phyloP scores from a whole-genome alignment of 2,329 filamentous ascomycete genomes.

The Xylariaceae sp. region DNA sequence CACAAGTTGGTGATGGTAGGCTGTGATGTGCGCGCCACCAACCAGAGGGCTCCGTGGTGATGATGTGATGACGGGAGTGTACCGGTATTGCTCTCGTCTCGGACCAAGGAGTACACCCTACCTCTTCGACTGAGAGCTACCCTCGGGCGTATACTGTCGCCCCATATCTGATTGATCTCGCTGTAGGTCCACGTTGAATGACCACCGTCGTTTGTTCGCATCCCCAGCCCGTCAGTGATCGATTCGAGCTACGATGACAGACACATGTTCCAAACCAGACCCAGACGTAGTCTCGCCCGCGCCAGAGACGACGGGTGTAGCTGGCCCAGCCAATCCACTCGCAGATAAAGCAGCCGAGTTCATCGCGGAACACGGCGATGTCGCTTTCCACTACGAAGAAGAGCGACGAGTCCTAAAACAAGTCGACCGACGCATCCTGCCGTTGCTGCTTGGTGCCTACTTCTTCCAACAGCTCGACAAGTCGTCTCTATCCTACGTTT shows the following conservation, averaged over 20 bases:
- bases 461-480: constrained; percentile 59
- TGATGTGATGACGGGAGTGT: no score
- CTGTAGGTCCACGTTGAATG: no score
- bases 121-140: no score
- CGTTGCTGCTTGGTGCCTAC: constrained; percentile 53
- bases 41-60: no score
- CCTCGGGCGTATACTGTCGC: no score
- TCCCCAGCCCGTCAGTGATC: background rate
- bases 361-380: constrained; percentile 38
- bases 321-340: constrained; percentile 11
- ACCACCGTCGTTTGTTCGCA: background rate
- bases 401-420: constrained; percentile 43
- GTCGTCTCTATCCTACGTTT: constrained; percentile 43
- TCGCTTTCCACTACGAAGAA: constrained; percentile 47
- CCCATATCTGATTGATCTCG: no score
- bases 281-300: constrained; percentile 18
- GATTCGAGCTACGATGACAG: constrained; percentile 12
- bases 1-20: no score
- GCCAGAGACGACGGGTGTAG: background rate
- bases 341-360: constrained; percentile 46
- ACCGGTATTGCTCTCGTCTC: no score
- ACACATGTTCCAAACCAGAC: constrained; percentile 6
- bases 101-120: no score
- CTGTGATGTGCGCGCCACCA: no score
- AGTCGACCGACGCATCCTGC: constrained; percentile 51